These are phyloP conservation scores for Epichloe typhina DNA, from an alignment of 2,329 filamentous ascomycete species.

Conservation along the genomic window DNA sequence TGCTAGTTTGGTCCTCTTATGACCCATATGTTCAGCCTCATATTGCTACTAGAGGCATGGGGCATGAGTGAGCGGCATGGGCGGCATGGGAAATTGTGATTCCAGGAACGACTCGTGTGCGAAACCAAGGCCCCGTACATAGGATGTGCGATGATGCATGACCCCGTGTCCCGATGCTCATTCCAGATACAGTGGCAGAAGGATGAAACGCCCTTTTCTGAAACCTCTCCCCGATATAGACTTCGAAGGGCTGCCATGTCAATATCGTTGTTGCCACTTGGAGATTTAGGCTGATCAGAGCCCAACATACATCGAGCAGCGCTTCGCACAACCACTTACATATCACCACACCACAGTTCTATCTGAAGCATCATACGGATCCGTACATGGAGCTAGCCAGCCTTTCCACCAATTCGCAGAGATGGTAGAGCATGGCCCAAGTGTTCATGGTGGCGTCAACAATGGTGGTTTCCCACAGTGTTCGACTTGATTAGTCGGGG, in stretches of 20 bases:
- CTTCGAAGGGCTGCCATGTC: neutral
- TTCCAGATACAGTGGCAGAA: neutral
- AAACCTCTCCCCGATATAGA: neutral
- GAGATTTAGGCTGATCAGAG: neutral
- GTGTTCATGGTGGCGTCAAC: neutral
- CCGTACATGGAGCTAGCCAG: neutral
- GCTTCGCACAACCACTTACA: neutral
- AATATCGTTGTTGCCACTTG: neutral
- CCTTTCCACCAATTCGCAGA: neutral
- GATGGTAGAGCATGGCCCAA: neutral
- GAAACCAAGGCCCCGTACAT: too few relatives aligned
- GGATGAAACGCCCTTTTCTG: neutral
- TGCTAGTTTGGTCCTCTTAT: neutral
- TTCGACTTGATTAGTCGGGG: neutral
- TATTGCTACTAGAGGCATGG: constrained; percentile 12
- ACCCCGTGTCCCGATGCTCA: neutral
- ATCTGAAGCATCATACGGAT: neutral
- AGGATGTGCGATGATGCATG: neutral
- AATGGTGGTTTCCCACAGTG: neutral
- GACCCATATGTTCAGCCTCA: neutral
- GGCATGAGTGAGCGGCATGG: constrained; percentile 5
- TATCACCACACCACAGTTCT: neutral
- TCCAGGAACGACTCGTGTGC: neutral
- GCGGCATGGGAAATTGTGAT: neutral
- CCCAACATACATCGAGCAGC: neutral